phyloP scores from a whole-genome alignment of 192 early-diverging fungal genomes.

The Piromyces sp. region DNA sequence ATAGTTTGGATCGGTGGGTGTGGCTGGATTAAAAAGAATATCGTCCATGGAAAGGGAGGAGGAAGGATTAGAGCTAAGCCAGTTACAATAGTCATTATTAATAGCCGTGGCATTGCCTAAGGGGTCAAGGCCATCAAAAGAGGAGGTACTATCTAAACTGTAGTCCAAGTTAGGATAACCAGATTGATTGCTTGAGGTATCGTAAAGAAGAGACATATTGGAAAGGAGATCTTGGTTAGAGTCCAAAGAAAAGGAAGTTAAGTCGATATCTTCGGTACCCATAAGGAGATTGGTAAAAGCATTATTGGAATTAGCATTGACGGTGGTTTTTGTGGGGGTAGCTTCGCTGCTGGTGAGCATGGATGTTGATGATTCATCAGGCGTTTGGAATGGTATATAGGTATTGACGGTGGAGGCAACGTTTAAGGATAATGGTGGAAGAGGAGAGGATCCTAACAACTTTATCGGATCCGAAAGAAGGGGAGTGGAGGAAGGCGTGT shows the following conservation, averaged over 20 bases:
- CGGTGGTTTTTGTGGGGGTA: neutral
- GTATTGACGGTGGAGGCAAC: neutral
- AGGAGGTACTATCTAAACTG: neutral
- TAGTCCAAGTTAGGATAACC: neutral
- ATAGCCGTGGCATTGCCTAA: neutral
- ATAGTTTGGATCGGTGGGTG: neutral
- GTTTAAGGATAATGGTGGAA: neutral
- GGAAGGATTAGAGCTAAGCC: neutral
- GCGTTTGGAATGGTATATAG: neutral
- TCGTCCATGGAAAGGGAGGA: neutral
- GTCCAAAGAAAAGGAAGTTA: neutral
- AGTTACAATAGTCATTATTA: neutral
- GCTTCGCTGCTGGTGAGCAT: neutral
- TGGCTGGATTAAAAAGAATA: neutral
- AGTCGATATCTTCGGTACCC: neutral
- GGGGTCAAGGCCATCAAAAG: neutral
- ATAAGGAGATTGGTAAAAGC: neutral
- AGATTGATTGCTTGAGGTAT: neutral
- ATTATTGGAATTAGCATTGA: neutral
- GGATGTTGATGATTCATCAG: neutral
- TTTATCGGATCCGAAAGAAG: neutral
- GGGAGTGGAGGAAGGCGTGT: neutral
- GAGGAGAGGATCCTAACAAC: neutral
- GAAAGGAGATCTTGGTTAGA: neutral
- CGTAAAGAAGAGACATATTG: neutral